These are phyloP conservation scores for Iris pallida DNA, from an alignment of 116 monocot genomes.

Conservation along the genomic window DNA sequence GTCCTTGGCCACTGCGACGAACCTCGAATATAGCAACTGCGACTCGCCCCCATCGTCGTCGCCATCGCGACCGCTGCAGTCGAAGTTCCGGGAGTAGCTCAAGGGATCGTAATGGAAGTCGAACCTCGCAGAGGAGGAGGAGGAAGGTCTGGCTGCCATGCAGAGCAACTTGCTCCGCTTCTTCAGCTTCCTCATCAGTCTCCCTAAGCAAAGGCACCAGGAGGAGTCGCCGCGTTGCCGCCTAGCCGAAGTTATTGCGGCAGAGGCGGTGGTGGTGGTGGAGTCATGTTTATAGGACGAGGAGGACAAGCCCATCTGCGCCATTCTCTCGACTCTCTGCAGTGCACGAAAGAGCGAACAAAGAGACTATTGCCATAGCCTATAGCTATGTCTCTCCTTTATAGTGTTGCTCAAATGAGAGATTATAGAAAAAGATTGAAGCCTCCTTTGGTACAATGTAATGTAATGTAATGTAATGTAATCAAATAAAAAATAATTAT, in stretches of 20 bases:
- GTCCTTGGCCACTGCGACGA: slow-evolving; percentile 1
- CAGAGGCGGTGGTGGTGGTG: neutral
- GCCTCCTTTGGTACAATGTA: too few relatives aligned
- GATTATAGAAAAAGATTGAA: too few relatives aligned
- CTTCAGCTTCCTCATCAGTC: slow-evolving; percentile 35
- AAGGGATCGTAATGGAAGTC: slow-evolving; percentile 59
- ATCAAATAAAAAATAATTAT: too few relatives aligned
- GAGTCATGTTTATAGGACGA: slow-evolving; percentile 1
- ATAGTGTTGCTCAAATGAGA: too few relatives aligned
- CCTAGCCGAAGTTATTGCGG: neutral
- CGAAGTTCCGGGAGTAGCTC: slow-evolving; percentile 59
- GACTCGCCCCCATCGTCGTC: slow-evolving; percentile 13
- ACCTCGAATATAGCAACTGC: slow-evolving; percentile 35
- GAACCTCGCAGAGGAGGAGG: slow-evolving; percentile 15
- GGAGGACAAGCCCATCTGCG: too few relatives aligned
- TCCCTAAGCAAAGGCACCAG: slow-evolving; percentile 7
- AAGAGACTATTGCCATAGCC: too few relatives aligned
- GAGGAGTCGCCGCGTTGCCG: neutral
- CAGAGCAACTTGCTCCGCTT: slow-evolving; percentile 39
- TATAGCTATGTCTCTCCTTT: too few relatives aligned
- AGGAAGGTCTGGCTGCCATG: slow-evolving; percentile 11
- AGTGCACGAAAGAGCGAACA: too few relatives aligned
- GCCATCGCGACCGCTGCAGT: slow-evolving; percentile 17
- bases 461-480: too few relatives aligned
- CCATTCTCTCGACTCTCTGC: too few relatives aligned